A percentile compares a stretch with the other conserved stretches of the same genome.
These are phyloP conservation scores for Castanospermum australe DNA, from an alignment of 306 rosid genomes.

Conservation along the genomic window DNA sequence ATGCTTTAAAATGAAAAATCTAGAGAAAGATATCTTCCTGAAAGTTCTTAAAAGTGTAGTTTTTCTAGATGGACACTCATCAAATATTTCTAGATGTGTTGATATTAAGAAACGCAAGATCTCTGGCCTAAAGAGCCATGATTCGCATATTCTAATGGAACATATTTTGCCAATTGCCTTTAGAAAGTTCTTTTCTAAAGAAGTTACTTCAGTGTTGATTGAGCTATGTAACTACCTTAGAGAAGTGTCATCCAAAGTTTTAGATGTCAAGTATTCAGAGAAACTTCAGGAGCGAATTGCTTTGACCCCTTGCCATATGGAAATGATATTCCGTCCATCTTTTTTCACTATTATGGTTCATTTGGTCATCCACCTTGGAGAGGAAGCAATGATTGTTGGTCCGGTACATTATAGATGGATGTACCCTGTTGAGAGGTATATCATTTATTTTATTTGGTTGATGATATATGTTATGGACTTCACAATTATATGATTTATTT, in stretches of 20 bases:
- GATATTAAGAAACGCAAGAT: neutral
- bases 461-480: neutral
- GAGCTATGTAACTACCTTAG: neutral
- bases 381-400: neutral
- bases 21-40: neutral
- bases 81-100: neutral
- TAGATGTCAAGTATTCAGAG: neutral
- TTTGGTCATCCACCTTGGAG: neutral
- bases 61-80: neutral
- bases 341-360: neutral
- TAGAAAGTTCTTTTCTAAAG: neutral
- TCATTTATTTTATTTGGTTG: neutral
- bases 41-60: neutral
- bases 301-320: neutral
- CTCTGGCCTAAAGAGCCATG: neutral
- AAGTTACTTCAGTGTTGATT: neutral
- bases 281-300: neutral
- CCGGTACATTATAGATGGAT: neutral
- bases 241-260: neutral
- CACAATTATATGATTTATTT: neutral
- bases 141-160: neutral
- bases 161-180: neutral
- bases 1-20: neutral
- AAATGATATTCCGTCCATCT: neutral
- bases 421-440: neutral